Base-by-base conservation (phyloP, 176 grass and related monocot species). In the Zoysia japonica region DNA sequence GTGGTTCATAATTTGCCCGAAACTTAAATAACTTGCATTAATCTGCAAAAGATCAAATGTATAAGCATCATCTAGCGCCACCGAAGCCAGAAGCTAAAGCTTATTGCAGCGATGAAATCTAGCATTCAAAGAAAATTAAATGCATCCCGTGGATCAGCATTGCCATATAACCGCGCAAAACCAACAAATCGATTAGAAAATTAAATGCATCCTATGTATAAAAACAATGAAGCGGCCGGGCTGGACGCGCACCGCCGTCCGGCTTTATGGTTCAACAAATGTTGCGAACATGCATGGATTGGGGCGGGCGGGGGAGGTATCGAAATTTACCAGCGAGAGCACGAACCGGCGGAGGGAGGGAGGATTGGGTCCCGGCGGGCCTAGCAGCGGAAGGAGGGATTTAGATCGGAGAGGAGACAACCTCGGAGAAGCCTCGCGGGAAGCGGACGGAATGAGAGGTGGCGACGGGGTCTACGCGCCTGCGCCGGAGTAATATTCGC, bases 391-490 rank as follows among this genome's bases (percentile, higher is more conserved):
- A 47, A 72, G 10, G 17, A 19, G 11, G 16, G 56, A 51, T 14
- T 55, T 72, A 37, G 57, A 72, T 63, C 6, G 6, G 56, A 17
- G 11, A 53, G 11, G 7, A 11, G 66, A n/a, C 15, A 15, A 19
- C 55, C 15, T 63, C 6, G 37, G 16, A 56, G 16, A 56, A 4
- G 56, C 14, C 28, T 1, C 17, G 56, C 1, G 11, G 45, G 11
- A 63, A 36, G 16, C 10, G 78, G 59, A 73, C 36, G 59, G 59
- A 82, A 52, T 2, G 43, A 65, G 69, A 16, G 69, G 47, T 73
- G 59, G 79, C 17, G 37, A 82, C 15, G 11, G 47, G 56, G 16
- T 4, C 55, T 11, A 52, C 38, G 56, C 68, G 45, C 2, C 55
- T 17, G 43, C 38, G 56, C 68, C 36, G 28, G 67, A 80, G 66